Conservation (phyloP, 306 rosid species). For the Bauhinia variegata region DNA sequence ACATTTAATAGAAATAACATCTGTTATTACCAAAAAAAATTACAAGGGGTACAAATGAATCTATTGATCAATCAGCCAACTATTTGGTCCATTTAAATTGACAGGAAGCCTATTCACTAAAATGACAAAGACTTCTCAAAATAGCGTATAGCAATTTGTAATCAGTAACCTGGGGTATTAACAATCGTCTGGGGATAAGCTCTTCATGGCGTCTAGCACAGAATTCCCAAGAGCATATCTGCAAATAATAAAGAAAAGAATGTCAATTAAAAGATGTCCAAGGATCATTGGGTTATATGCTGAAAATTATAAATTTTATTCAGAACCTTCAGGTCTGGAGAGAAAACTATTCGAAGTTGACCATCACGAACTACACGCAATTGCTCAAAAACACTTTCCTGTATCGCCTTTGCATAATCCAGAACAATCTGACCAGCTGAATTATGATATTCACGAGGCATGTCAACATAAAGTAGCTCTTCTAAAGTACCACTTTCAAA, state of each 20-base stretch:
- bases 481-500: slow-evolving; percentile 98
- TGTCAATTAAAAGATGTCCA: slow-evolving; percentile 22
- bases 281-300: slow-evolving; percentile 7
- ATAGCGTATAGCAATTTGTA: slow-evolving; percentile 33
- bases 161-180: slow-evolving; percentile 86
- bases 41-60: neutral
- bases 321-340: slow-evolving; percentile 87
- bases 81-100: slow-evolving; percentile 19
- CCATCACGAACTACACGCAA: slow-evolving; percentile 99
- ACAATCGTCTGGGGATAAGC: slow-evolving; percentile 91
- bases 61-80: slow-evolving; percentile 16
- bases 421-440: slow-evolving; percentile 95
- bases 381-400: slow-evolving; percentile 98
- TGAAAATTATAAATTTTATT: slow-evolving; percentile 16
- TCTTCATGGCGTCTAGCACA: slow-evolving; percentile 99
- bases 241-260: slow-evolving; percentile 33
- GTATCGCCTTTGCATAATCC: slow-evolving; percentile 96
- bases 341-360: slow-evolving; percentile 92
- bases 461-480: slow-evolving; percentile 95
- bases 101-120: slow-evolving; percentile 18
- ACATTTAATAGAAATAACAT: slow-evolving; percentile 1
- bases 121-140: slow-evolving; percentile 25
- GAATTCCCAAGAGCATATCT: slow-evolving; percentile 99
- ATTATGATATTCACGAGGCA: slow-evolving; percentile 96
- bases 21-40: neutral